Evolutionary conservation across 805 yeast genomes (phyloP), one percentile per base, ranked within the genome.

Genomic region (Starmerella ratchasimensis): DNA sequence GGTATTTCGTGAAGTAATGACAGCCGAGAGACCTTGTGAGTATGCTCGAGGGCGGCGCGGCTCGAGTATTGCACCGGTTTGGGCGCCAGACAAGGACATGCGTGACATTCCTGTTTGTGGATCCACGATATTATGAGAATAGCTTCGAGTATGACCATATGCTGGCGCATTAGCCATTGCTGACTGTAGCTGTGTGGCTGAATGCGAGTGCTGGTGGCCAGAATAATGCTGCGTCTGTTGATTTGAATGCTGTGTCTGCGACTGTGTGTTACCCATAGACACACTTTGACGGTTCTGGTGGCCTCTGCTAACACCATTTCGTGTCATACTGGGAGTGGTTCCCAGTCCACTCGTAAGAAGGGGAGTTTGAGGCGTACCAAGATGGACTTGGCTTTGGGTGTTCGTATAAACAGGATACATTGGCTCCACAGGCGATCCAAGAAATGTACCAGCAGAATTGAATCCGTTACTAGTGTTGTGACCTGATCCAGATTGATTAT

Each of bases 41-140:
- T 43, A 43, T 0, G 46, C 46, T 4, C 46, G 34, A 3, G 46
- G 46, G 7, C 46, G 34, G 6, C 22, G 15, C 20, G 21, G 9
- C 6, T 31, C 33, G 16, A 14, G 27, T 1, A 8, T 31, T 19
- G 13, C 4, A 20, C 18, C 18, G 31, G 27, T 2, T 17, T 8
- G 24, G 11, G 13, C 17, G 14, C 14, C 11, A 3, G 14, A 22
- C 16, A 43, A n/a, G 3, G 44, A 39, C 28, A 39, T 7, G 3
- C 46, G 37, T 13, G 28, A 24, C 29, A 43, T 5, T 5, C 36
- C 22, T 3, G 37, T 23, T 16, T 36, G 41, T 5, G 27, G 21
- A 14, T 44, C 44, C 1, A 25, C 22, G 4, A 39, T 30, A 17
- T 38, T 38, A 33, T 44, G 39, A 16, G 48, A 44, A 28, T 42